Base-by-base conservation (phyloP, 176 grass and related monocot genomes). In the Triticum monococcum region DNA sequence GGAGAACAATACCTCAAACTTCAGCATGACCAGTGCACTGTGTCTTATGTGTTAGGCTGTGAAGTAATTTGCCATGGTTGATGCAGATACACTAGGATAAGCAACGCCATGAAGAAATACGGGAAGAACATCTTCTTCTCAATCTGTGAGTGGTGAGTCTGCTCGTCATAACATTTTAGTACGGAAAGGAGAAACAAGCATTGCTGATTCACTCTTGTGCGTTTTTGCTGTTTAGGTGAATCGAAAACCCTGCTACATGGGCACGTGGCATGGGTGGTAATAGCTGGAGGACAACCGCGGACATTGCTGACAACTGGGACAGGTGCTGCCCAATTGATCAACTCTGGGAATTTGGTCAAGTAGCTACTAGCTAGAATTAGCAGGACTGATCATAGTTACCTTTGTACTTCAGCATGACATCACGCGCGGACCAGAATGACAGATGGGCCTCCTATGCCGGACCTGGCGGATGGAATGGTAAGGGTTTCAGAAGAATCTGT, bases 381-480 rank as follows among this genome's bases (percentile, higher is more conserved):
- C 8, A 50, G 30, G 9, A 84, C 37, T 88, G 9, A 88, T 7
- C 12, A 64, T 62, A 40, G 38, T 88, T 88, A 63, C 1, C 1
- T 36, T 85, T 30, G 20, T 85, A 80, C 75, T 87, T 79, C 84
- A 98, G 96, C 24, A 98, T 98, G 96, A 85, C 75, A 85, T 95
- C 95, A 37, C 89, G 94, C 3, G 97, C 94, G 4, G 97, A 99
- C 83, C 77, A 99, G 85, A 99, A 99, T 23, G 92, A 99, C 59
- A 88, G 77, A 88, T 99, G 97, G 97, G 97, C 97, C 68, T 77
- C 92, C 37, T 96, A 99, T 38, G 92, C 97, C 0, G 89, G 89
- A 83, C 97, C 90, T 43, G 97, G 97, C 23, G 90, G 92, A 72
- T 99, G 95, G 95, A 98, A 95, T 7, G 95, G 95, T 98, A 90